These are phyloP conservation scores for Fusarium haematococcum DNA, from an alignment of 2,329 filamentous ascomycete species.

Conservation along the genomic window DNA sequence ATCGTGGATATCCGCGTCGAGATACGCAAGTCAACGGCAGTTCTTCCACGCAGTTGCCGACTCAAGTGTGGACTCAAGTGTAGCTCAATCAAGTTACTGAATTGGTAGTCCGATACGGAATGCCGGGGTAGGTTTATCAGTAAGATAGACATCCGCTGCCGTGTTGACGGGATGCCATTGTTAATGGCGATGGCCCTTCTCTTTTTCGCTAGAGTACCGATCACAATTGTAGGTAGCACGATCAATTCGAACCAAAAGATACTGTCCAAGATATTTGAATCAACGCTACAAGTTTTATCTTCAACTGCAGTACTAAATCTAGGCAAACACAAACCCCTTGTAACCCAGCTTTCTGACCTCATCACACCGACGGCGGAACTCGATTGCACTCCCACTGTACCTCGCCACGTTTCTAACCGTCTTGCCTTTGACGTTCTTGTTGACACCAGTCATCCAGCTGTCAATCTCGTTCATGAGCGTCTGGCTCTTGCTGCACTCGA, in stretches of 20 bases:
- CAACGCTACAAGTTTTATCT: neutral
- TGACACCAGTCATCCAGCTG: constrained; percentile 67
- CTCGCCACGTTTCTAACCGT: constrained; percentile 54
- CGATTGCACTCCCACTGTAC: constrained; percentile 24
- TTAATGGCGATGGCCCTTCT: neutral
- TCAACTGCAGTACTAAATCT: neutral
- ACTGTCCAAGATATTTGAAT: neutral
- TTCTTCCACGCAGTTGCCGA: neutral
- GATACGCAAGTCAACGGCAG: neutral
- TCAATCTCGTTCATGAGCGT: constrained; percentile 53
- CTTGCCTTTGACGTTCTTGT: constrained; percentile 62
- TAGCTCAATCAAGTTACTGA: neutral
- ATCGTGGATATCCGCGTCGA: neutral
- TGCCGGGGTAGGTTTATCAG: neutral
- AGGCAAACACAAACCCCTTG: constrained; percentile 9
- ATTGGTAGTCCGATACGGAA: neutral
- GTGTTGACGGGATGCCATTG: neutral
- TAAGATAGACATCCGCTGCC: neutral
- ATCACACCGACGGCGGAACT: constrained; percentile 25
- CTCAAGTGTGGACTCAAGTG: no score
- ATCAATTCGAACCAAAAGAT: neutral
- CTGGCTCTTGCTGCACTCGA: constrained; percentile 55
- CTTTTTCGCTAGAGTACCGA: neutral
- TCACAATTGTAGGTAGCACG: neutral
- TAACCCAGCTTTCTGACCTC: constrained; percentile 14